Conservation (phyloP, 129 eudicot species). For the Tagetes patula region DNA sequence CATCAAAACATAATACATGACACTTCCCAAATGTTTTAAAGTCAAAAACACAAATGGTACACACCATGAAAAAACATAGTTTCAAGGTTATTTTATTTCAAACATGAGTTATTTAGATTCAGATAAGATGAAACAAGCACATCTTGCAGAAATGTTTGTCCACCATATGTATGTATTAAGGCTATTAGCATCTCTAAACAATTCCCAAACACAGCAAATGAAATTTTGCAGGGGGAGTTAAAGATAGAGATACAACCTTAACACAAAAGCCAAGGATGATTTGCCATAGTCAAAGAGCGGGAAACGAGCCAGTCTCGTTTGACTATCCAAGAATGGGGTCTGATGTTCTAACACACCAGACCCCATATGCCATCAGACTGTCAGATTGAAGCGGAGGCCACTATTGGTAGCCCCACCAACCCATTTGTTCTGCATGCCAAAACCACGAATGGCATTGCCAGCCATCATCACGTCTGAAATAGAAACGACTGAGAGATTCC, state of each 20-base stretch:
- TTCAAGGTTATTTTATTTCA: constrained; percentile 14
- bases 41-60: constrained; percentile 11
- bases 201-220: constrained; percentile 26
- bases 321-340: constrained; percentile 34
- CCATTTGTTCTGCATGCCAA: constrained; percentile 52
- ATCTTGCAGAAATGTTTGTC: constrained; percentile 15
- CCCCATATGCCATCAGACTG: constrained; percentile 39
- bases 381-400: constrained; percentile 51
- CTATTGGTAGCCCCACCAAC: constrained; percentile 43
- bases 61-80: constrained; percentile 12
- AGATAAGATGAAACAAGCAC: constrained; percentile 21
- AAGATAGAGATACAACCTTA: constrained; percentile 33
- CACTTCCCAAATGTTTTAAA: constrained; percentile 17
- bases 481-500: constrained; percentile 34
- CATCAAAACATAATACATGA: constrained; percentile 22
- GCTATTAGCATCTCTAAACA: constrained; percentile 31
- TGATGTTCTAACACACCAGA: constrained; percentile 28
- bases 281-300: constrained; percentile 61
- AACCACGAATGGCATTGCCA: constrained; percentile 41
- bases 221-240: constrained; percentile 22
- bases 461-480: constrained; percentile 45
- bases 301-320: constrained; percentile 23
- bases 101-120: not conserved
- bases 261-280: constrained; percentile 82
- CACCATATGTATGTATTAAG: constrained; percentile 32